These are phyloP conservation scores for Lobosporangium transversale DNA, from an alignment of 192 early-diverging fungal genomes.

Conservation along the genomic window DNA sequence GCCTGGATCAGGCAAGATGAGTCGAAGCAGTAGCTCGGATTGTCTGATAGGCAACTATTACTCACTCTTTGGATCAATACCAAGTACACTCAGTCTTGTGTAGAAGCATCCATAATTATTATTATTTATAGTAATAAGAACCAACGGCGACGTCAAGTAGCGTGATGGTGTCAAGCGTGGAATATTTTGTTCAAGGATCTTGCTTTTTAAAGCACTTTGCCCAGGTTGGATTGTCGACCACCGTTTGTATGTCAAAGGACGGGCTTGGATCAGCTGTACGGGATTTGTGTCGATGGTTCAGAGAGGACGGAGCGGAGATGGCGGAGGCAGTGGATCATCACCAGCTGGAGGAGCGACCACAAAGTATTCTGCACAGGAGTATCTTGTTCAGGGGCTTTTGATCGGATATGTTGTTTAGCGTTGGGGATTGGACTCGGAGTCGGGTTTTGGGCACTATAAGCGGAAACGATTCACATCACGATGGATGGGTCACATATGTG, in stretches of 20 bases:
- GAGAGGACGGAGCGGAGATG: no score
- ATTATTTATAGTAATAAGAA: no score
- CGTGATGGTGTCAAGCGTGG: slow-evolving; percentile 31
- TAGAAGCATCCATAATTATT: not conserved
- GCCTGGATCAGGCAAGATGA: slow-evolving; percentile 7
- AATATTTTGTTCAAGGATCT: slow-evolving; percentile 18
- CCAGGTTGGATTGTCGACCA: slow-evolving; percentile 3
- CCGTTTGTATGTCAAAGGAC: slow-evolving; percentile 10
- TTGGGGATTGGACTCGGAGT: slow-evolving; percentile 30
- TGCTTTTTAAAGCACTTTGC: slow-evolving; percentile 34
- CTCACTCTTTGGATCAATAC: slow-evolving; percentile 16
- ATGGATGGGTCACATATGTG: not conserved
- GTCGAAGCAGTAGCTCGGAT: not conserved
- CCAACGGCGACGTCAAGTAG: not conserved
- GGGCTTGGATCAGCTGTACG: not conserved
- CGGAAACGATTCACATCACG: not conserved
- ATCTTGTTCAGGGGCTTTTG: slow-evolving; percentile 27
- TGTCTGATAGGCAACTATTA: slow-evolving; percentile 18
- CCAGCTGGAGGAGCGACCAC: not conserved
- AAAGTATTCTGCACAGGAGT: slow-evolving; percentile 17
- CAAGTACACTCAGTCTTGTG: slow-evolving; percentile 26
- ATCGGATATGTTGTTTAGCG: slow-evolving; percentile 22
- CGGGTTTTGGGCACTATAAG: slow-evolving; percentile 34
- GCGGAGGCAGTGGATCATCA: not conserved
- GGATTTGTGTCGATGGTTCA: slow-evolving; percentile 25